phyloP scores from a whole-genome alignment of 371 early-diverging fungal genomes.

The Blakeslea trispora region DNA sequence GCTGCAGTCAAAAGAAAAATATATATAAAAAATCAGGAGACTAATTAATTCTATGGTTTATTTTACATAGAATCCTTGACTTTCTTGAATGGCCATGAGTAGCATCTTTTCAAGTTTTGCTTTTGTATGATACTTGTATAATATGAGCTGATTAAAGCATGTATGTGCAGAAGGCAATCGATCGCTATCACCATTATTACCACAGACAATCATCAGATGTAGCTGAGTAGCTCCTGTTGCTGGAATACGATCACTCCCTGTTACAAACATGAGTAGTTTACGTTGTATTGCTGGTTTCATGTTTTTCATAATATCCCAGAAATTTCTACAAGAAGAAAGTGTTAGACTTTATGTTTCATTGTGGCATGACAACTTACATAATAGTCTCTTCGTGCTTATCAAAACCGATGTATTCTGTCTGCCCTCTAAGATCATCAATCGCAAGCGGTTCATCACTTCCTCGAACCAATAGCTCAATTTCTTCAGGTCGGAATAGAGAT shows the following conservation, averaged over 20 bases:
- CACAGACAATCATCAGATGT: constrained; percentile 75
- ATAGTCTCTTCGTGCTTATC: constrained; percentile 61
- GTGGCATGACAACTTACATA: no score
- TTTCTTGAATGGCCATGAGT: constrained; percentile 79
- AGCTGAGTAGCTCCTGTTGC: constrained; percentile 84
- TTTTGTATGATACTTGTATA: constrained; percentile 78
- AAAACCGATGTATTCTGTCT: constrained; percentile 81
- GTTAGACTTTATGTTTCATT: no score
- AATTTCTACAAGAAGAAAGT: constrained; percentile 44
- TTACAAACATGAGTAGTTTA: constrained; percentile 90
- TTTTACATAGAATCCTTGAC: constrained; percentile 90
- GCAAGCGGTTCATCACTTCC: constrained; percentile 89
- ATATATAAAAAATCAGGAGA: background rate
- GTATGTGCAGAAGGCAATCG: constrained; percentile 94
- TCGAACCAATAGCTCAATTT: constrained; percentile 94
- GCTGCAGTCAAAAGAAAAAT: background rate
- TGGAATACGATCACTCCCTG: constrained; percentile 97
- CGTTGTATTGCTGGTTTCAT: constrained; percentile 76
- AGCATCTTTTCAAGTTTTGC: constrained; percentile 84
- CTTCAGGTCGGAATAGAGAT: constrained; percentile 88
- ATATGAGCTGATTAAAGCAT: constrained; percentile 94
- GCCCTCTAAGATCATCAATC: constrained; percentile 72
- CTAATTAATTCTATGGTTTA: constrained; percentile 24
- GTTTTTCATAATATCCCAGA: constrained; percentile 88
- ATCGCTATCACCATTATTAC: constrained; percentile 65